These are phyloP conservation scores for Potentilla sterilis DNA, from an alignment of 306 rosid species.

Conservation along the genomic window DNA sequence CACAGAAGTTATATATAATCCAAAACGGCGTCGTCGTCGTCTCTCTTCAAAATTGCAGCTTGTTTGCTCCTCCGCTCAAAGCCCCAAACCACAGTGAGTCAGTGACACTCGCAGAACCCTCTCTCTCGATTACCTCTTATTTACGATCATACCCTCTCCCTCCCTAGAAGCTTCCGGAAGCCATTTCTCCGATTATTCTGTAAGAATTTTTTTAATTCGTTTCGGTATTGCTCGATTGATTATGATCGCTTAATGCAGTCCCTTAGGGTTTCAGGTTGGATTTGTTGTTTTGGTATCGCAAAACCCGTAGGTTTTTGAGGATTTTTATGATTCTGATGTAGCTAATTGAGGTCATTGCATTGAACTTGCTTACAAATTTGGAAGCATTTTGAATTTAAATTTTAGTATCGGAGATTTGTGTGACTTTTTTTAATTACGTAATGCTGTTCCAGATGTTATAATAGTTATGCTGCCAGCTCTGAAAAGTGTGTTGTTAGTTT, in stretches of 20 bases:
- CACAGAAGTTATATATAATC: no score
- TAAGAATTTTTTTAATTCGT: background rate
- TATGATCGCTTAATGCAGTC: slow-evolving; percentile 16
- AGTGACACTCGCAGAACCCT: no score
- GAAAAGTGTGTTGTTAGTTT: no score
- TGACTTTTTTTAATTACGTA: background rate
- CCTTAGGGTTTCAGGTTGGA: slow-evolving; percentile 1
- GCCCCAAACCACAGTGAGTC: no score
- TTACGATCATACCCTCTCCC: slow-evolving; percentile 34
- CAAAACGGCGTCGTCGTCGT: no score
- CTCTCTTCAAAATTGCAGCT: no score
- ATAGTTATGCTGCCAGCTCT: background rate
- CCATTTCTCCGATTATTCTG: slow-evolving; percentile 22
- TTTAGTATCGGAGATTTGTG: background rate
- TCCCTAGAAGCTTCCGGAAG: slow-evolving; percentile 22
- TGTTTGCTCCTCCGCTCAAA: no score
- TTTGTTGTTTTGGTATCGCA: background rate
- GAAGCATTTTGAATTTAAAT: background rate
- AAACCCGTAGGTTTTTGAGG: background rate
- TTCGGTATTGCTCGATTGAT: slow-evolving; percentile 1
- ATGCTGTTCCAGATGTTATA: background rate
- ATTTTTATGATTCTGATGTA: background rate
- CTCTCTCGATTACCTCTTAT: slow-evolving; percentile 12
- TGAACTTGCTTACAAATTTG: slow-evolving; percentile 1
- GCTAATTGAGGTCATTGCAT: background rate